Percentiles rank a stretch among this genome's conserved stretches.
Conservation (phyloP, 1,284 basidiomycete species). For the Ceratobasidium sp. region DNA sequence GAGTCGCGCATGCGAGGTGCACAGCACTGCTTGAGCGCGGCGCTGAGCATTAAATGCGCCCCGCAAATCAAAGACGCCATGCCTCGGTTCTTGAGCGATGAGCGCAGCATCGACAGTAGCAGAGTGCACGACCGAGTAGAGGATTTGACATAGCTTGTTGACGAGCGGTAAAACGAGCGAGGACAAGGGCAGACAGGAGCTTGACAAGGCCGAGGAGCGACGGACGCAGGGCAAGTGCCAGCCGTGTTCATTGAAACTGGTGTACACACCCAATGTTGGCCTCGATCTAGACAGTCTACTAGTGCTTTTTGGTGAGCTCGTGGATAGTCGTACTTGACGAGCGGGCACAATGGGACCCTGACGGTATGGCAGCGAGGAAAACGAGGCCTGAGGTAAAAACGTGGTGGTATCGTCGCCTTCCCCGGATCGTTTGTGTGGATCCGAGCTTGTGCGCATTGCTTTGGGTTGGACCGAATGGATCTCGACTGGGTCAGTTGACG, state of each 20-base stretch:
- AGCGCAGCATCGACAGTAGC: slow-evolving; percentile 67
- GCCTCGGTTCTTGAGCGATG: slow-evolving; percentile 84
- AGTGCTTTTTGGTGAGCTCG: slow-evolving; percentile 83
- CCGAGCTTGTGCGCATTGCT: no score
- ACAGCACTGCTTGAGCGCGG: slow-evolving; percentile 89
- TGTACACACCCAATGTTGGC: slow-evolving; percentile 83
- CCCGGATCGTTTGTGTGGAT: not conserved
- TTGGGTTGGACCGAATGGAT: not conserved
- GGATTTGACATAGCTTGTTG: slow-evolving; percentile 82
- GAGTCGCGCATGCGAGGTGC: slow-evolving; percentile 88
- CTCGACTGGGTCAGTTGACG: not conserved
- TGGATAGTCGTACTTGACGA: slow-evolving; percentile 57
- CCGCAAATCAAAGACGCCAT: slow-evolving; percentile 83
- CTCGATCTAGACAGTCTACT: slow-evolving; percentile 84
- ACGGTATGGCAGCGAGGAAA: not conserved
- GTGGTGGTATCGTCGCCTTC: slow-evolving; percentile 14
- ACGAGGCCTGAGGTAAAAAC: not conserved
- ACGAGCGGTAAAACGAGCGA: slow-evolving; percentile 82
- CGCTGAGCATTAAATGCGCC: slow-evolving; percentile 86
- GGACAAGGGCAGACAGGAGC: slow-evolving; percentile 52
- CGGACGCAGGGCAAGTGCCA: slow-evolving; percentile 72
- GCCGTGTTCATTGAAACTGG: slow-evolving; percentile 74
- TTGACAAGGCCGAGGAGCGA: slow-evolving; percentile 63
- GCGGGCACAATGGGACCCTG: not conserved
- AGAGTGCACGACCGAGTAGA: slow-evolving; percentile 80